These are phyloP conservation scores for Rhodomyrtus tomentosa DNA, from an alignment of 345 rosid genomes.

Conservation along the genomic window DNA sequence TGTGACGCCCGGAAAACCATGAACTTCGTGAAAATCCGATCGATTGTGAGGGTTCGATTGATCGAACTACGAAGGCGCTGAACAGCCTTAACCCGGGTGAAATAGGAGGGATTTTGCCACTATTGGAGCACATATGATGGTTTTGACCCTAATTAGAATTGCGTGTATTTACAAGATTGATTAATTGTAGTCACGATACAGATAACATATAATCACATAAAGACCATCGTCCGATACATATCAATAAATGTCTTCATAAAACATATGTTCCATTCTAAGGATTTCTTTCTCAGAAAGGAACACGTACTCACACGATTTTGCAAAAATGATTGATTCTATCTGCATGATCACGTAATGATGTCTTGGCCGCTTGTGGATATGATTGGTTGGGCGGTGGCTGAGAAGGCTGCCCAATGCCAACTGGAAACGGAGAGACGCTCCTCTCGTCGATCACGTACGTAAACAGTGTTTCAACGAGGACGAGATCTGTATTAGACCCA, in stretches of 20 bases:
- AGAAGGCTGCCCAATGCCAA: not conserved
- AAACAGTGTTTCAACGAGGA: not conserved
- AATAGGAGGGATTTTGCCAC: not conserved
- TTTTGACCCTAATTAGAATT: not conserved
- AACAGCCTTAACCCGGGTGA: not conserved
- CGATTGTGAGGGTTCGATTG: not conserved
- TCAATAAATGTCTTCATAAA: not conserved
- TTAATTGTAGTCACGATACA: not conserved
- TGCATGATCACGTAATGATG: not conserved
- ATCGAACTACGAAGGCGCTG: too few relatives aligned
- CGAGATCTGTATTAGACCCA: not conserved
- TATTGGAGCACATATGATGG: not conserved
- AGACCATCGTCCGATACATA: not conserved
- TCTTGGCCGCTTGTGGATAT: not conserved
- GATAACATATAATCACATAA: not conserved
- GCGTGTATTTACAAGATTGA: not conserved
- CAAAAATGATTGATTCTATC: not conserved
- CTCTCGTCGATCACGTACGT: not conserved
- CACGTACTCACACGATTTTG: not conserved
- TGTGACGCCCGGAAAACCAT: not conserved
- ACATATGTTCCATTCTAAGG: not conserved
- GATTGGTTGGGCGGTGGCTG: not conserved
- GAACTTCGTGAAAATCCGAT: not conserved
- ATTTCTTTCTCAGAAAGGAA: not conserved
- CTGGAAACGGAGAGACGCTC: not conserved